phyloP scores from a whole-genome alignment of 495 filamentous ascomycete genomes.

The Delitschia confertaspora region DNA sequence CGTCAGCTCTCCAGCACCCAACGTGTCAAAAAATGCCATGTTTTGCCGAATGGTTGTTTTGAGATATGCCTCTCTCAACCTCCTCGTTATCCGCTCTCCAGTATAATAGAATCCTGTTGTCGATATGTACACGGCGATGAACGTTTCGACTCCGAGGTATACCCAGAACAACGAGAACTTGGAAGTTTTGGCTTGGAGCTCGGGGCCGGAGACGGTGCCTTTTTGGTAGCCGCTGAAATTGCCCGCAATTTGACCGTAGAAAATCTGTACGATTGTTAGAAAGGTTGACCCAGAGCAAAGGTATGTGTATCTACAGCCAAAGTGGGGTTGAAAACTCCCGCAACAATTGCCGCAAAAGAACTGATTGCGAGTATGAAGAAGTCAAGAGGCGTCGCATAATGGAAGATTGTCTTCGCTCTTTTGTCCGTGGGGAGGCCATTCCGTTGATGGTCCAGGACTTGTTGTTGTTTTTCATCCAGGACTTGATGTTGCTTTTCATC shows the following conservation, averaged over 20 bases:
- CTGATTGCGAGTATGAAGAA: background rate
- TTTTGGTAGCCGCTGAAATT: slow-evolving; percentile 18
- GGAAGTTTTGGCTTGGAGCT: slow-evolving; percentile 22
- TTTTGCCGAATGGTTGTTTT: slow-evolving; percentile 79
- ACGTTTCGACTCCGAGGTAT: slow-evolving; percentile 81
- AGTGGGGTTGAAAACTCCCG: background rate
- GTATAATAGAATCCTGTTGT: slow-evolving; percentile 91
- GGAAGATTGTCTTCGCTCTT: background rate
- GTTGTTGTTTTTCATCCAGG: background rate
- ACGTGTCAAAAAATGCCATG: slow-evolving; percentile 85
- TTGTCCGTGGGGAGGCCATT: background rate
- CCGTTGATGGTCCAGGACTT: background rate
- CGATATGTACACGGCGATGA: slow-evolving; percentile 67
- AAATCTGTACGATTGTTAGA: no score
- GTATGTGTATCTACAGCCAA: no score
- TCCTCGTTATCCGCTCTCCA: slow-evolving; percentile 77
- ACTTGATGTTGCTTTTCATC: background rate
- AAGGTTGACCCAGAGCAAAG: no score
- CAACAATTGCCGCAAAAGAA: background rate
- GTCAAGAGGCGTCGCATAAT: background rate
- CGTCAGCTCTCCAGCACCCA: slow-evolving; percentile 86
- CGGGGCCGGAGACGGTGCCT: background rate
- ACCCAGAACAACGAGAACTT: slow-evolving; percentile 69
- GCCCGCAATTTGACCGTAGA: slow-evolving; percentile 23
- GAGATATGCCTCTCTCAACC: slow-evolving; percentile 79